phyloP scores from a whole-genome alignment of 768 basidiomycete genomes.

The Psilocybe cyanescens region DNA sequence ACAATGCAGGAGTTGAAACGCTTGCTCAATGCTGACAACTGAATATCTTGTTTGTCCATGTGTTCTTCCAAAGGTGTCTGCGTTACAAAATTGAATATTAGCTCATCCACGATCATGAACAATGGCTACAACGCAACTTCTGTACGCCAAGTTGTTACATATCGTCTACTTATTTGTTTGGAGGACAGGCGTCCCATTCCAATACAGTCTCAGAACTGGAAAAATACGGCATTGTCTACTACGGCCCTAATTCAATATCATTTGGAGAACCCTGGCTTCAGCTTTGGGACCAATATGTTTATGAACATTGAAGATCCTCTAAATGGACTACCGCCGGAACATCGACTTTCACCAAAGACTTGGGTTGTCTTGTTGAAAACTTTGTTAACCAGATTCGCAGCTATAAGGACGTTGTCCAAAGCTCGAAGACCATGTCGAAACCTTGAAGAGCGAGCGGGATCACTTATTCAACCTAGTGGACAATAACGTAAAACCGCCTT shows the following conservation, averaged over 20 bases:
- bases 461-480: background rate
- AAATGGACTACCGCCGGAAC: background rate
- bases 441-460: background rate
- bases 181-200: background rate
- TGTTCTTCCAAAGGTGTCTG: constrained; percentile 1
- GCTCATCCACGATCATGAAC: background rate
- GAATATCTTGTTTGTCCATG: constrained; percentile 26
- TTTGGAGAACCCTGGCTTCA: constrained; percentile 10
- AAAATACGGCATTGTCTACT: constrained; percentile 7
- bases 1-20: background rate
- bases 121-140: background rate
- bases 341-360: constrained; percentile 7
- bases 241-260: constrained; percentile 1
- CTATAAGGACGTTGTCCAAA: background rate
- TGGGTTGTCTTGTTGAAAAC: constrained; percentile 4
- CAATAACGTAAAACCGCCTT: background rate
- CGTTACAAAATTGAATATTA: too few relatives aligned
- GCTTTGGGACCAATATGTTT: constrained; percentile 7
- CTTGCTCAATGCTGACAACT: constrained; percentile 3
- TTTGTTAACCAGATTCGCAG: constrained; percentile 1
- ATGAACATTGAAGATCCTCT: constrained; percentile 5
- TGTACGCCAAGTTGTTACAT: too few relatives aligned
- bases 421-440: background rate
- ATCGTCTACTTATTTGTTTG: background rate
- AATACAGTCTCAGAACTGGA: constrained; percentile 3